A percentile compares a stretch with the other conserved stretches of the same genome.
Evolutionary conservation across 108 stramenopile genomes (phyloP).

Genomic region (Skeletonema costatum): DNA sequence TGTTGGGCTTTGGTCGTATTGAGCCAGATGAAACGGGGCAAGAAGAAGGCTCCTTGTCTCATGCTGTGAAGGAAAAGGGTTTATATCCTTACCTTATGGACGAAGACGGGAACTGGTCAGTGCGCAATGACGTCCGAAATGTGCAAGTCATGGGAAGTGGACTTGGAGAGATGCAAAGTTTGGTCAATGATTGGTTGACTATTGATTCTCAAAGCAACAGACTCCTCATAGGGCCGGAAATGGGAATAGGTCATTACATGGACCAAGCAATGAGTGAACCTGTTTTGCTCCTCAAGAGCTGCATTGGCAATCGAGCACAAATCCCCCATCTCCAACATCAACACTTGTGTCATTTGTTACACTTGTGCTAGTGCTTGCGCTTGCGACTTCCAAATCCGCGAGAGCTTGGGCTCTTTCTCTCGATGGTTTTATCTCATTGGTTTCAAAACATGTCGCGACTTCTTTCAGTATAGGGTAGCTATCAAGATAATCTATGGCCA

Average conservation of each 20-base stretch:
- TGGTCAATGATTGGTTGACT: constrained; percentile 31
- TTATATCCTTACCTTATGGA: not conserved
- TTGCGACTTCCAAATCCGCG: too few species aligned
- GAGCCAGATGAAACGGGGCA: constrained; percentile 9
- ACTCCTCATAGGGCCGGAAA: constrained; percentile 50
- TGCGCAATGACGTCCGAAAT: not conserved
- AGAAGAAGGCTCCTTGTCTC: not conserved
- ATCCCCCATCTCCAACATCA: not conserved
- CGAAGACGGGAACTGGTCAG: not conserved
- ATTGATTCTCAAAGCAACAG: constrained; percentile 2
- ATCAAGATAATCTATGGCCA: too few species aligned
- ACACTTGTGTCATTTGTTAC: too few species aligned
- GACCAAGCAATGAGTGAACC: constrained; percentile 40
- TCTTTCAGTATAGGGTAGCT: too few species aligned
- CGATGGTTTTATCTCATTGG: too few species aligned
- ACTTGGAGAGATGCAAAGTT: constrained; percentile 1
- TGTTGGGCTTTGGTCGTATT: constrained; percentile 42
- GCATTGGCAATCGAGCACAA: constrained; percentile 35
- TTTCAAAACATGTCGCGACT: too few species aligned
- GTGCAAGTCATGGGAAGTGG: not conserved
- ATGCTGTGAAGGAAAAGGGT: not conserved
- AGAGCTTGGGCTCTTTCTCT: too few species aligned
- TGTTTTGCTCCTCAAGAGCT: constrained; percentile 42
- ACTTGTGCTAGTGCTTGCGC: too few species aligned
- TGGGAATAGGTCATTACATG: constrained; percentile 46